Base-by-base conservation (phyloP, 805 yeast genomes). In the Candida koratica region DNA sequence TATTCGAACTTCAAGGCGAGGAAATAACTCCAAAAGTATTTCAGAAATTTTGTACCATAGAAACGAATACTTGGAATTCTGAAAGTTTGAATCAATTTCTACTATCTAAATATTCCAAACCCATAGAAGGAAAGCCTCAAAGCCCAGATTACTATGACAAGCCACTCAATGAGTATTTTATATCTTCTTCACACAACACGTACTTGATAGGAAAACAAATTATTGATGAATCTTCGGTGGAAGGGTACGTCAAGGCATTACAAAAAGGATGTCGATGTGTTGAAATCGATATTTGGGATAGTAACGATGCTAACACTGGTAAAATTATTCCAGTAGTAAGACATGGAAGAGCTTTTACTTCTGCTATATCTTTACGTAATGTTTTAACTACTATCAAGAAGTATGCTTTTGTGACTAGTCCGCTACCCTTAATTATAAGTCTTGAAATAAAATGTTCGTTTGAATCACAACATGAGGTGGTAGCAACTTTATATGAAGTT, bases 241-340 rank as follows among this genome's bases (percentile, higher is more conserved):
- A 90, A 52, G 94, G 94, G 0, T 93, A 93, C 48, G 79, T 87
- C 12, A 75, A 83, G 34, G 93, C 86, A 0, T 62, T 93, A 32
- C 96, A 88, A 54, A 74, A 88, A 37, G 97, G 98, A 1, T 93
- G 97, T 50, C 69, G 96, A 29, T 89, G 96, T 44, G 69, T 93
- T n/a, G 99, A 93, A 52, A 78, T 93, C 26, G 99, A 93, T 57
- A 69, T 93, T 14, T 93, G 98, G 98, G 96, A 90, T 61, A 67
- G 67, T 10, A 84, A 81, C 15, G 79, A 74, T 22, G 31, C 32
- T 6, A 56, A 42, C n/a, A 53, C 61, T 4, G 42, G 35, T 9
- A 89, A 82, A 0, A 16, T 19, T 2, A 23, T 32, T 5, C 98
- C 98, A 0, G 75, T 85, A 0, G 96, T 93, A 0, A 82, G 84